Base-by-base conservation (phyloP, 371 early-diverging fungal genomes). In the Basidiobolus heterosporus region DNA sequence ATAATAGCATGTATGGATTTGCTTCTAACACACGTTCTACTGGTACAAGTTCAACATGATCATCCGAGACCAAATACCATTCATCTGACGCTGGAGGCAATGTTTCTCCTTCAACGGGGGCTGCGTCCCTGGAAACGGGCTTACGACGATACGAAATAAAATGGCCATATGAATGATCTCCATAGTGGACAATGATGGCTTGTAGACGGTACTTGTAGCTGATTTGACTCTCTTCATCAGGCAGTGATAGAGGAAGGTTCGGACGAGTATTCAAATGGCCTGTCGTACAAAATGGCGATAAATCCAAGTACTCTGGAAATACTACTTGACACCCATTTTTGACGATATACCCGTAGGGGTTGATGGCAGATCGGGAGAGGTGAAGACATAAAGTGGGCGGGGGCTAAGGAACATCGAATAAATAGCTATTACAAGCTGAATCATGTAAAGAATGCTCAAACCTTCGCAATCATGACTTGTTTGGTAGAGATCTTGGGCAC, bases 51-150 rank as follows among this genome's bases (percentile, higher is more conserved):
- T 82, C 80, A 36, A 94, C 85, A n/a, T 69, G 53, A 44, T 88
- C 85, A 53, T 94, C 95, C 18, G 88, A 89, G n/a, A 91, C 74
- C 41, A 82, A 64, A 64, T 83, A 92, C 88, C 88, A 87, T 40
- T 65, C 64, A 22, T 64, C 56, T 54, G 19, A 73, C 65, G 20
- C 64, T 66, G 17, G 60, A 53, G n/a, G 68, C 61, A 18, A 8
- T 49, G 42, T 20, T 55, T 56, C 11, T 51, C 50, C 38, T 40
- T 52, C 48, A 18, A 59, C 53, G 39, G 58, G 48, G 36, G 49
- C 42, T 17, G 51, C 44, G 50, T 59, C 54, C 20, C 55, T 41
- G 17, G 36, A 6, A 20, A 46, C 64, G 53, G 20, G 81, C 48
- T 77, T 77, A 41, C 87, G 69, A 8, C 91, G 65, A 55, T 82